phyloP scores from a whole-genome alignment of 2,329 filamentous ascomycete species.

The Cladosporium sp. region DNA sequence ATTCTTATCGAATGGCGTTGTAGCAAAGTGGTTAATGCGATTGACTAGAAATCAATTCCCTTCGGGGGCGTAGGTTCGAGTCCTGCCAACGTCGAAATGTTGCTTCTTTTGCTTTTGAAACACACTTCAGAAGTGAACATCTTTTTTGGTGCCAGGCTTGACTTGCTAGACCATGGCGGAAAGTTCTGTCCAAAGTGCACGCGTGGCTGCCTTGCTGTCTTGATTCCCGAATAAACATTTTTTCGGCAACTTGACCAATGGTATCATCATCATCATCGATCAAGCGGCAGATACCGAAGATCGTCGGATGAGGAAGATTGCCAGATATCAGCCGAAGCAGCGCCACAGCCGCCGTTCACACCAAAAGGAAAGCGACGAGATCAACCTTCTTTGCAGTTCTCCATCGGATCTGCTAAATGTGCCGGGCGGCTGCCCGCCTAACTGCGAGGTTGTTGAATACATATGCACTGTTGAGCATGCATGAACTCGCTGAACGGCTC shows the following conservation, averaged over 20 bases:
- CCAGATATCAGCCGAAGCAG: conserved; percentile 9
- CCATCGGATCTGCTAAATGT: not conserved
- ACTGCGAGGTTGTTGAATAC: not conserved
- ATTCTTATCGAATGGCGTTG: conserved; percentile 15
- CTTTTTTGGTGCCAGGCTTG: not conserved
- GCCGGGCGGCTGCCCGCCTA: not conserved
- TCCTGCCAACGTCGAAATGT: conserved; percentile 23
- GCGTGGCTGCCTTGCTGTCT: not conserved
- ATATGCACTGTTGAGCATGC: not conserved
- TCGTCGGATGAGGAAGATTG: not conserved
- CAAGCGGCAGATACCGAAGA: not conserved
- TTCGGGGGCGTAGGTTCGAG: conserved; percentile 27
- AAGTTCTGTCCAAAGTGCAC: not conserved
- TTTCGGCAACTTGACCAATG: not conserved
- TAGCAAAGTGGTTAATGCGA: conserved; percentile 28
- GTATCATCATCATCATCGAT: conserved; percentile 4
- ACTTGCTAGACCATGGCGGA: not conserved
- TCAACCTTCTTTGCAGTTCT: not conserved
- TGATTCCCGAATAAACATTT: not conserved
- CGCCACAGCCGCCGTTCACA: not conserved
- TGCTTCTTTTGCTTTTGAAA: not conserved
- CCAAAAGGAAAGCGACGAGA: not conserved
- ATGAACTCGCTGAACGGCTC: not conserved
- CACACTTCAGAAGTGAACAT: not conserved
- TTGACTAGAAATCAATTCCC: conserved; percentile 28